Evolutionary conservation across 2,329 filamentous ascomycete species (phyloP).

Genomic region (Zymoseptoria ardabiliae): DNA sequence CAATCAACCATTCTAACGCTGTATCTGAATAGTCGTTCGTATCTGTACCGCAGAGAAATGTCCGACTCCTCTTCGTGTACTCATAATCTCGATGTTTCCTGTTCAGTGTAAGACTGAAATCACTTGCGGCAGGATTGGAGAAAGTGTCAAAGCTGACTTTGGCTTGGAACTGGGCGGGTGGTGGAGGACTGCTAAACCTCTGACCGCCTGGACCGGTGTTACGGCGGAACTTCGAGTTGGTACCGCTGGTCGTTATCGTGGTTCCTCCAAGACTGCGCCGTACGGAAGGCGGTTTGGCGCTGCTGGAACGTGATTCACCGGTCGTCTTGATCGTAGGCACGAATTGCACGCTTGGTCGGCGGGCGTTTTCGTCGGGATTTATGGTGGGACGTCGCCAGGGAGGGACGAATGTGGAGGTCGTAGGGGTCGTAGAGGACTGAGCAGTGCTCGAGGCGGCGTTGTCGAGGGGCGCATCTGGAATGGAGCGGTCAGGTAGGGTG

Average conservation of each 20-base stretch:
- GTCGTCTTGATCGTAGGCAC: slow-evolving; percentile 23
- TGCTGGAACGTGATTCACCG: slow-evolving; percentile 24
- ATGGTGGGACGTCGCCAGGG: slow-evolving; percentile 28
- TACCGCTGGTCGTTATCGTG: slow-evolving; percentile 5
- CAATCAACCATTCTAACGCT: slow-evolving; percentile 84
- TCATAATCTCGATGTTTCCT: slow-evolving; percentile 82
- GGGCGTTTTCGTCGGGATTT: slow-evolving; percentile 17
- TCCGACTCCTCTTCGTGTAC: slow-evolving; percentile 70
- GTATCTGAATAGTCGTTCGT: slow-evolving; percentile 89
- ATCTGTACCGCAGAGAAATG: slow-evolving; percentile 85
- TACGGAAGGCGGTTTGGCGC: slow-evolving; percentile 21
- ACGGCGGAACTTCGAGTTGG: neutral
- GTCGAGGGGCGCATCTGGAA: slow-evolving; percentile 19
- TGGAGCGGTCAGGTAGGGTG: slow-evolving; percentile 21
- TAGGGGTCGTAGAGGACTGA: slow-evolving; percentile 3
- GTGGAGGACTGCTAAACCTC: slow-evolving; percentile 27
- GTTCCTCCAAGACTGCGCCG: slow-evolving; percentile 8
- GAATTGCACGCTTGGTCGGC: slow-evolving; percentile 32
- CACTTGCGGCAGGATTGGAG: slow-evolving; percentile 56
- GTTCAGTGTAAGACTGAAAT: slow-evolving; percentile 74
- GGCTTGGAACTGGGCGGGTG: slow-evolving; percentile 50
- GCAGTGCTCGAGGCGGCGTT: slow-evolving; percentile 6
- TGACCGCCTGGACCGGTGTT: slow-evolving; percentile 9
- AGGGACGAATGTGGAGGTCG: slow-evolving; percentile 21
- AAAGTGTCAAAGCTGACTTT: slow-evolving; percentile 72